Evolutionary conservation across 1,284 basidiomycete genomes (phyloP).

Genomic region (Sphaerobolus stellatus): DNA sequence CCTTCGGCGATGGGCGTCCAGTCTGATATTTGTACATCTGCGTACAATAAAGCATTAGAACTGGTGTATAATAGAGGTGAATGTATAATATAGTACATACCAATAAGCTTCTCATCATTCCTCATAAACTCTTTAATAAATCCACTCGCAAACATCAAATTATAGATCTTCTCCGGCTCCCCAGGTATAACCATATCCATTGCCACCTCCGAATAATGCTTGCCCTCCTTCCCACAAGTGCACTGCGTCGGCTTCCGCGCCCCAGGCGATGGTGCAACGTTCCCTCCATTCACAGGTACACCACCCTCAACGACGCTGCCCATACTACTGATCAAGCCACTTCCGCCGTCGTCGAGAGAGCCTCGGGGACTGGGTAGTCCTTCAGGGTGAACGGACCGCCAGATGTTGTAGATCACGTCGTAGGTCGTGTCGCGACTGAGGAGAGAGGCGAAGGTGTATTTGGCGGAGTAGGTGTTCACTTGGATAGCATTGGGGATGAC

Average conservation of each 20-base stretch:
- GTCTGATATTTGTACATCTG: conserved; percentile 91
- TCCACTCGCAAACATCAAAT: conserved; percentile 92
- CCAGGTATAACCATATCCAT: conserved; percentile 83
- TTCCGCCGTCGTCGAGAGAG: conserved; percentile 13
- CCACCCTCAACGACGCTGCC: conserved; percentile 11
- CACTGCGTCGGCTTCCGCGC: conserved; percentile 64
- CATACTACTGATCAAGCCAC: conserved; percentile 1
- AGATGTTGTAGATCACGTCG: conserved; percentile 96
- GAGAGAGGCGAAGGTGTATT: conserved; percentile 96
- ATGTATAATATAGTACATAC: conserved; percentile 47
- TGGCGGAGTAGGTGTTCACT: conserved; percentile 76
- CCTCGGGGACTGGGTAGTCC: conserved; percentile 21
- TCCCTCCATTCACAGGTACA: conserved; percentile 7
- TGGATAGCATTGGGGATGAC: conserved; percentile 98
- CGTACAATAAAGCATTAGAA: conserved; percentile 1
- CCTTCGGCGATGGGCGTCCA: conserved; percentile 71
- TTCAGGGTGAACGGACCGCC: conserved; percentile 86
- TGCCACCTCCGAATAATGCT: conserved; percentile 74
- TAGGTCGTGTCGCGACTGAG: conserved; percentile 94
- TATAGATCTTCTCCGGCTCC: conserved; percentile 93
- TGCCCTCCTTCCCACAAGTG: conserved; percentile 67
- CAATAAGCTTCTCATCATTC: conserved; percentile 84
- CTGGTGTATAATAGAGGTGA: neutral
- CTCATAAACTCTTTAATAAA: conserved; percentile 95
- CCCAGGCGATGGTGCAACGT: neutral